phyloP scores from a whole-genome alignment of 2,329 filamentous ascomycete genomes.

The Onygenales sp. region DNA sequence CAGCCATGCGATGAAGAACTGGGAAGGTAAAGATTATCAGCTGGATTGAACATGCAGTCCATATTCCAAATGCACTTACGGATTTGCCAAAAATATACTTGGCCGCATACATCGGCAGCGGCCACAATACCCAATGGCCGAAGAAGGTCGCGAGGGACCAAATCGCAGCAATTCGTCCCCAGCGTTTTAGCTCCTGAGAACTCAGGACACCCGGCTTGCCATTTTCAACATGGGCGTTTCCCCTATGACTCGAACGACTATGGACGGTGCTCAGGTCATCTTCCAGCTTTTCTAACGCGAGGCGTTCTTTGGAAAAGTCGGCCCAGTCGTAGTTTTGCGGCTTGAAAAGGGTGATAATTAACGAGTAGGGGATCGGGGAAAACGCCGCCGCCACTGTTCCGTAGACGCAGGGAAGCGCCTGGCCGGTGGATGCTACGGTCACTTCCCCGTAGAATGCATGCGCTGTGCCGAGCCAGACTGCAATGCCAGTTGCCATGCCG shows the following conservation, averaged over 20 bases:
- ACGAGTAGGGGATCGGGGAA: slow-evolving; percentile 42
- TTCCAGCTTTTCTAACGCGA: slow-evolving; percentile 17
- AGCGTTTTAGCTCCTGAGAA: slow-evolving; percentile 31
- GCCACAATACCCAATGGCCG: slow-evolving; percentile 47
- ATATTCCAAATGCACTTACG: slow-evolving; percentile 3
- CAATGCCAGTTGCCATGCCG: slow-evolving; percentile 42
- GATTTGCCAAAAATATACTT: slow-evolving; percentile 39
- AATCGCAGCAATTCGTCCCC: slow-evolving; percentile 37
- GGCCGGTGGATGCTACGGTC: slow-evolving; percentile 39
- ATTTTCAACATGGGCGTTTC: neutral
- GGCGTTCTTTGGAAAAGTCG: slow-evolving; percentile 26
- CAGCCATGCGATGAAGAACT: slow-evolving; percentile 44
- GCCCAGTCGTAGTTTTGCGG: slow-evolving; percentile 36
- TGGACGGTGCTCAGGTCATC: neutral
- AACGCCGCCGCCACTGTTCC: slow-evolving; percentile 45
- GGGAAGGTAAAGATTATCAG: neutral
- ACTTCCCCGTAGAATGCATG: slow-evolving; percentile 39
- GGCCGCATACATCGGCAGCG: slow-evolving; percentile 46
- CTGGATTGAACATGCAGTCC: slow-evolving; percentile 14
- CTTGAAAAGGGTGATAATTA: slow-evolving; percentile 38
- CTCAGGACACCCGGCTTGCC: neutral
- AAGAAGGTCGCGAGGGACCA: slow-evolving; percentile 44
- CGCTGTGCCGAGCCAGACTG: slow-evolving; percentile 44
- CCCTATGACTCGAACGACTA: neutral
- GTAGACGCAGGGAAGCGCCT: slow-evolving; percentile 43